These are phyloP conservation scores for Ceriops tagal DNA, from an alignment of 345 rosid species.

Conservation along the genomic window DNA sequence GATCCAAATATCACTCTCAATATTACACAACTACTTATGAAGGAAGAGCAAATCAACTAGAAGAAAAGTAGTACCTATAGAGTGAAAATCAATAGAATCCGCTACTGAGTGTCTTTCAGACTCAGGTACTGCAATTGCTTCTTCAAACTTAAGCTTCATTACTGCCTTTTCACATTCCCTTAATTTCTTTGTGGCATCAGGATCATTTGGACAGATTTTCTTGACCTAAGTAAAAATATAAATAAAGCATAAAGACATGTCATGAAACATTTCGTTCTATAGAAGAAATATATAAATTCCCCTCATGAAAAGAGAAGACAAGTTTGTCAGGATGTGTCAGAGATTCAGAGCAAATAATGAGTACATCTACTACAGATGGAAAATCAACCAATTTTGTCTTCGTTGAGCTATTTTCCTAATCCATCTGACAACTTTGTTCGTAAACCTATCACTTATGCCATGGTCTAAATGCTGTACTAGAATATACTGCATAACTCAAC, in stretches of 20 bases:
- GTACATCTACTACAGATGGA: no score
- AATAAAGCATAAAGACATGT: conserved; percentile 7
- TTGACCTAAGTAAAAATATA: conserved; percentile 54
- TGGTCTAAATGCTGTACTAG: no score
- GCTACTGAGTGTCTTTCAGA: conserved; percentile 73
- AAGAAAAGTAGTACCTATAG: conserved; percentile 55
- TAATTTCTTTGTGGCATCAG: conserved; percentile 84
- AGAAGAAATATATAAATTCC: no score
- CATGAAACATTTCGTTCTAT: neutral
- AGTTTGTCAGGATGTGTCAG: no score
- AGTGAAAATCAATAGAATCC: conserved; percentile 73
- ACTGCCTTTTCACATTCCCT: conserved; percentile 95
- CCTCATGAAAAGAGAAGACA: no score
- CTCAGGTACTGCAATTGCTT: conserved; percentile 80
- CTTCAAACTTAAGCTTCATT: conserved; percentile 90
- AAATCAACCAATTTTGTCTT: no score
- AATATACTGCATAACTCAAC: no score
- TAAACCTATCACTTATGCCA: no score
- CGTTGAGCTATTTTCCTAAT: no score
- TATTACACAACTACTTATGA: neutral
- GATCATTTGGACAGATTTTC: conserved; percentile 84
- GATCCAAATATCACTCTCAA: neutral
- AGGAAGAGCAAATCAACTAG: neutral
- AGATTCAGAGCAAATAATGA: no score
- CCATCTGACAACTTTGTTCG: no score